A percentile compares a stretch with the other conserved stretches of the same genome.
These are phyloP conservation scores for Phyllosticta citrichinensis DNA, from an alignment of 2,329 filamentous ascomycete species.

Conservation along the genomic window DNA sequence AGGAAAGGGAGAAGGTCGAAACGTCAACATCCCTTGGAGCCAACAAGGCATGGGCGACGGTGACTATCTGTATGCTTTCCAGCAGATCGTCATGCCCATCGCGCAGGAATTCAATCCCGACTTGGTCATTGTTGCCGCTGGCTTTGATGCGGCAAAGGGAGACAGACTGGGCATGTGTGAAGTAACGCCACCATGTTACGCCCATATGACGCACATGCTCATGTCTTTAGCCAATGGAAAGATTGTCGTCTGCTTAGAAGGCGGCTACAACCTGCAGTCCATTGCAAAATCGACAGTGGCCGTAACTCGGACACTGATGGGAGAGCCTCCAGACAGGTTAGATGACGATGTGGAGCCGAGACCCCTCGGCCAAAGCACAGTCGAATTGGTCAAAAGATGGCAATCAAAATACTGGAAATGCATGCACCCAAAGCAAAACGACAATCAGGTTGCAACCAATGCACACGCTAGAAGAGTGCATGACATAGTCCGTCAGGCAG, in stretches of 20 bases:
- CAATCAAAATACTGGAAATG: constrained; percentile 74
- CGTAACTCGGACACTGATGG: constrained; percentile 88
- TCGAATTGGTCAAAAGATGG: constrained; percentile 47
- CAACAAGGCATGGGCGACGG: constrained; percentile 78
- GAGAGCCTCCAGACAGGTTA: constrained; percentile 65
- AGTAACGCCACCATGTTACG: constrained; percentile 83
- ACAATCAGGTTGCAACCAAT: constrained; percentile 19
- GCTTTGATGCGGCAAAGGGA: constrained; percentile 90
- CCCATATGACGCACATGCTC: constrained; percentile 98
- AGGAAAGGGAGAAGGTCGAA: constrained; percentile 49
- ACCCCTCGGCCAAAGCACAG: constrained; percentile 28
- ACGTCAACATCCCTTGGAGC: constrained; percentile 62
- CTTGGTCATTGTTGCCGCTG: constrained; percentile 87
- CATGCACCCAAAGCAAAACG: constrained; percentile 57
- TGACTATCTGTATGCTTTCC: constrained; percentile 94
- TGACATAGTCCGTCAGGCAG: constrained; percentile 69
- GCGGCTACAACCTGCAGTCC: constrained; percentile 86
- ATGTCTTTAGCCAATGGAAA: constrained; percentile 90
- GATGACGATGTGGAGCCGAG: constrained; percentile 35
- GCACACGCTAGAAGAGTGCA: constrained; percentile 54
- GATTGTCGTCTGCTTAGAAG: constrained; percentile 85
- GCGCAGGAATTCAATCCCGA: constrained; percentile 89
- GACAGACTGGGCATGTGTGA: constrained; percentile 90
- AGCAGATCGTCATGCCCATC: constrained; percentile 93
- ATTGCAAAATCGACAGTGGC: constrained; percentile 89